phyloP scores from a whole-genome alignment of 2,329 filamentous ascomycete species.

The Cercospora sp. region DNA sequence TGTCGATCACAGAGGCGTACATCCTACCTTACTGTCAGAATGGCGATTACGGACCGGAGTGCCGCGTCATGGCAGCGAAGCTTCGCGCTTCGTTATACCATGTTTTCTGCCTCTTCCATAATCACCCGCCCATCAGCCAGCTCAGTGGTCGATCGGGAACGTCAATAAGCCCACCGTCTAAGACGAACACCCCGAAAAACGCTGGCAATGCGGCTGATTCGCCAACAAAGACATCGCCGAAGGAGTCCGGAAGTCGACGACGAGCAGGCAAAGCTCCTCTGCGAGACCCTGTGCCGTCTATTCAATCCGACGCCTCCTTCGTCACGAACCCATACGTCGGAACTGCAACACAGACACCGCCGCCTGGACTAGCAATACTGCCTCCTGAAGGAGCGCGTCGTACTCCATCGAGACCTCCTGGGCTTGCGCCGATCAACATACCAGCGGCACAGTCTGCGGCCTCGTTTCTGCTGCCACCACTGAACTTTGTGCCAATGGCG shows the following conservation, averaged over 20 bases:
- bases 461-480: constrained; percentile 75
- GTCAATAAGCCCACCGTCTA: constrained; percentile 30
- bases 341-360: constrained; percentile 44
- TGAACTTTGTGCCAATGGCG: constrained; percentile 81
- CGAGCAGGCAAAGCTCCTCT: constrained; percentile 40
- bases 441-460: constrained; percentile 46
- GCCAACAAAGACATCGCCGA: constrained; percentile 24
- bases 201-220: constrained; percentile 20
- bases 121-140: constrained; percentile 73
- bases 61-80: constrained; percentile 88
- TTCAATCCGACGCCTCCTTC: constrained; percentile 53
- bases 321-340: constrained; percentile 53
- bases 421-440: constrained; percentile 37
- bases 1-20: constrained; percentile 81
- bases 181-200: constrained; percentile 20
- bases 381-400: constrained; percentile 30
- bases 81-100: constrained; percentile 93
- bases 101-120: constrained; percentile 95
- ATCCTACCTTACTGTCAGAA: constrained; percentile 73
- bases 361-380: constrained; percentile 35
- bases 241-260: constrained; percentile 26
- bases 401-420: constrained; percentile 46
- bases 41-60: constrained; percentile 70
- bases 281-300: constrained; percentile 51
- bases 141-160: constrained; percentile 41